phyloP scores from a whole-genome alignment of 352 stramenopile species.

The Phytophthora citricola region DNA sequence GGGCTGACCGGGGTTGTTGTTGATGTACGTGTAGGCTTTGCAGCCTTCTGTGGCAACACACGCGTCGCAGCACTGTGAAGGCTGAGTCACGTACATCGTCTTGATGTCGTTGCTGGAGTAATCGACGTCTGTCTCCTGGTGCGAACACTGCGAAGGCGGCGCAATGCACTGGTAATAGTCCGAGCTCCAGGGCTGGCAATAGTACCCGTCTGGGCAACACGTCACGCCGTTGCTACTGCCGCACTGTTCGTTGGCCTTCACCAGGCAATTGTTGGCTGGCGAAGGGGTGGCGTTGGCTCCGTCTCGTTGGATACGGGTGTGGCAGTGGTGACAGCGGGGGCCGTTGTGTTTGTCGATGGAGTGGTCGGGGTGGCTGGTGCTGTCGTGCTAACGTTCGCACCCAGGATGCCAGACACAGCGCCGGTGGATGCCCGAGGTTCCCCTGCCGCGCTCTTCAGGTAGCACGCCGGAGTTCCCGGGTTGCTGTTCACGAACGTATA shows the following conservation, averaged over 20 bases:
- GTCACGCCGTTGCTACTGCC: slow-evolving; percentile 31
- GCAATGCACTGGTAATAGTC: slow-evolving; percentile 46
- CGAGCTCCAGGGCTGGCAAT: slow-evolving; percentile 53
- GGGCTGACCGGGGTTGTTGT: slow-evolving; percentile 39
- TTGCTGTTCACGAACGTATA: slow-evolving; percentile 50
- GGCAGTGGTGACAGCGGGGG: neutral
- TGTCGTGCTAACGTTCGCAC: slow-evolving; percentile 20
- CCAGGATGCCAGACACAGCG: slow-evolving; percentile 40
- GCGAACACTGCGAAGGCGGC: slow-evolving; percentile 33
- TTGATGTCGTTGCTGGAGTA: slow-evolving; percentile 52
- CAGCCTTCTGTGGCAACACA: slow-evolving; percentile 40
- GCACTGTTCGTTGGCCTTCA: slow-evolving; percentile 12
- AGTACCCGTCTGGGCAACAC: slow-evolving; percentile 39
- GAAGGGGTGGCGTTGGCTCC: slow-evolving; percentile 29
- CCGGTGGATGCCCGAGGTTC: slow-evolving; percentile 17
- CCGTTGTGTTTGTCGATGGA: neutral
- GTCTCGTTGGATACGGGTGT: slow-evolving; percentile 6
- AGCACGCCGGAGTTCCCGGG: slow-evolving; percentile 39
- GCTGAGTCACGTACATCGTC: slow-evolving; percentile 46
- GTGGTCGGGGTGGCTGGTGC: neutral
- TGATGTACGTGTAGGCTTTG: slow-evolving; percentile 57
- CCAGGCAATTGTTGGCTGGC: no score
- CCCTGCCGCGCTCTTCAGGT: slow-evolving; percentile 39
- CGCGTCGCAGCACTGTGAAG: slow-evolving; percentile 48
- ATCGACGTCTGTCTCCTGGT: slow-evolving; percentile 39